These are phyloP conservation scores for Quercus lobata DNA, from an alignment of 331 rosid genomes.

Conservation along the genomic window DNA sequence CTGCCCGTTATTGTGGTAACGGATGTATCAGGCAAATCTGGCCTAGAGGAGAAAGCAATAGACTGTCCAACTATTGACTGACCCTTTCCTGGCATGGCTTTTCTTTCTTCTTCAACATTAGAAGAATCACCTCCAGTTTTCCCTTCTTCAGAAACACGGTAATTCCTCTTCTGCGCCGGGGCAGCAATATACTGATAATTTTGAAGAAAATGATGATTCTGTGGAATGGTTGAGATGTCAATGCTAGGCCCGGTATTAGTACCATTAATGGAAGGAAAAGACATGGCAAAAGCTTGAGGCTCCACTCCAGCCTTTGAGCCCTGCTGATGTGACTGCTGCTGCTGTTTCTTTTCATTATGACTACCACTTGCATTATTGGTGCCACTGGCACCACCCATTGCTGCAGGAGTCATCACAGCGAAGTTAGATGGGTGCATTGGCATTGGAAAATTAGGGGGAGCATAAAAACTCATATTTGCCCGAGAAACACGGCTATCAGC, in stretches of 20 bases:
- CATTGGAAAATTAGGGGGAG: conserved; percentile 75
- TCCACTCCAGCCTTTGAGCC: conserved; percentile 64
- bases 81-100: conserved; percentile 45
- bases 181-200: conserved; percentile 49
- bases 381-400: conserved; percentile 39
- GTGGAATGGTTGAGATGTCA: conserved; percentile 66
- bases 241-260: conserved; percentile 52
- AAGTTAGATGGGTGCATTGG: conserved; percentile 70
- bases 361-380: conserved; percentile 36
- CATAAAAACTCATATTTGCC: conserved; percentile 54
- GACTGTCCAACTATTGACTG: conserved; percentile 58
- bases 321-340: conserved; percentile 50
- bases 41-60: conserved; percentile 76
- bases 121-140: conserved; percentile 52
- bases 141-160: conserved; percentile 58
- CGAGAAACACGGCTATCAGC: conserved; percentile 77
- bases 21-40: conserved; percentile 56
- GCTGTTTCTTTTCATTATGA: conserved; percentile 64
- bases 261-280: conserved; percentile 75
- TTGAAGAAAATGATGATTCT: conserved; percentile 57
- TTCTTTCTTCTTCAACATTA: conserved; percentile 74
- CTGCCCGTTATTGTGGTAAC: conserved; percentile 39
- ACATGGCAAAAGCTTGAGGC: conserved; percentile 66
- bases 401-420: conserved; percentile 66
- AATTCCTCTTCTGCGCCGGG: conserved; percentile 65